These are phyloP conservation scores for Exserohilum turcica DNA, from an alignment of 2,329 filamentous ascomycete species.

Conservation along the genomic window DNA sequence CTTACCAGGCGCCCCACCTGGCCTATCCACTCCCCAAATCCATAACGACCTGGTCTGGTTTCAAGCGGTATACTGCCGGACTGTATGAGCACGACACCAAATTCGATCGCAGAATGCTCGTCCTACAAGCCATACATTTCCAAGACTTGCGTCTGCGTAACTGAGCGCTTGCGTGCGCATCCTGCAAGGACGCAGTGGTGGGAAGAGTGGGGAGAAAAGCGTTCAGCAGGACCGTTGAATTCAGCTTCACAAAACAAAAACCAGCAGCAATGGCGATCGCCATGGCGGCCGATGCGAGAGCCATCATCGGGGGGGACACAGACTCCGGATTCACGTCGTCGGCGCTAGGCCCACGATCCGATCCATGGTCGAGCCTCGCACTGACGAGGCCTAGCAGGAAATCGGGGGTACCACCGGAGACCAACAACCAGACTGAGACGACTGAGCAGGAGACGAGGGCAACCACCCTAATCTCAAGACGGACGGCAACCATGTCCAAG, in stretches of 20 bases:
- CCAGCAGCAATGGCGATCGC: too few relatives aligned
- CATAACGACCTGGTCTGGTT: background rate
- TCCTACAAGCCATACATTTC: slow-evolving; percentile 14
- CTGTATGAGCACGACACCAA: background rate
- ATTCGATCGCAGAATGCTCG: slow-evolving; percentile 1
- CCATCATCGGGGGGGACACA: too few relatives aligned
- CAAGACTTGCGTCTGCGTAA: too few relatives aligned
- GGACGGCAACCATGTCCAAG: too few relatives aligned
- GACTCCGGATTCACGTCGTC: too few relatives aligned
- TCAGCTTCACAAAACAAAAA: too few relatives aligned
- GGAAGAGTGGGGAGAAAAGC: background rate
- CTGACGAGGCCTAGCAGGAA: background rate
- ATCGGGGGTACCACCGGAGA: background rate
- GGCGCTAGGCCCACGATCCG: background rate
- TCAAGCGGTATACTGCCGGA: background rate
- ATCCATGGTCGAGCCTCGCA: background rate
- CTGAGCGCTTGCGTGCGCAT: too few relatives aligned
- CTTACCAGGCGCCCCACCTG: background rate
- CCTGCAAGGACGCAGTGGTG: background rate
- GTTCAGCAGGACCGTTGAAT: too few relatives aligned
- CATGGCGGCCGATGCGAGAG: too few relatives aligned
- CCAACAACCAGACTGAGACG: too few relatives aligned
- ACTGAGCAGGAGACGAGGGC: too few relatives aligned
- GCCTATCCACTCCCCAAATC: slow-evolving; percentile 1
- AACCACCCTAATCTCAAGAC: too few relatives aligned